Percentiles rank a stretch among this genome's conserved stretches.
These are phyloP conservation scores for Quercus lobata DNA, from an alignment of 331 rosid species.

Conservation along the genomic window DNA sequence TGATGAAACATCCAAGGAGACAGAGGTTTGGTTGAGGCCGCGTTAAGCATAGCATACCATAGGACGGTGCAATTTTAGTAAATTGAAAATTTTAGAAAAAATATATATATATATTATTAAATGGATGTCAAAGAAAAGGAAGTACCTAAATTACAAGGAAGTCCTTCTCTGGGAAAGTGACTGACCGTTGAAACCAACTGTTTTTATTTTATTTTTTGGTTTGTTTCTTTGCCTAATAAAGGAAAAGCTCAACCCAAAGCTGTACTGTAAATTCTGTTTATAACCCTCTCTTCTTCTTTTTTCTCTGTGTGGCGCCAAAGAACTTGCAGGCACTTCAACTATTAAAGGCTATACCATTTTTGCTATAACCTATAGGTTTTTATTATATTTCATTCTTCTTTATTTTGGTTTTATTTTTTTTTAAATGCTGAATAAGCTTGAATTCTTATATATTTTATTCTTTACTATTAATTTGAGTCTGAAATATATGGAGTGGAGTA, in stretches of 20 bases:
- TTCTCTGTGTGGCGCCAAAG: no score
- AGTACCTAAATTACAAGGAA: slow-evolving; percentile 27
- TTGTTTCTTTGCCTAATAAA: slow-evolving; percentile 26
- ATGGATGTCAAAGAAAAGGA: slow-evolving; percentile 5
- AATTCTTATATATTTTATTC: neutral
- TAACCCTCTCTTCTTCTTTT: neutral
- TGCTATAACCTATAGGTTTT: no score
- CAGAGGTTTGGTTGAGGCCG: neutral
- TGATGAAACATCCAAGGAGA: slow-evolving; percentile 18
- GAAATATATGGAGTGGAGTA: neutral
- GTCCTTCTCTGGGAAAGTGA: slow-evolving; percentile 18
- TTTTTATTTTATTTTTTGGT: neutral
- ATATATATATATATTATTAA: neutral
- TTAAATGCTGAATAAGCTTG: no score
- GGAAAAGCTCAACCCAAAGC: neutral
- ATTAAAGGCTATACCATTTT: no score
- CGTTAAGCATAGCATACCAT: no score
- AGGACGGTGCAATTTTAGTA: neutral
- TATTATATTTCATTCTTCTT: neutral
- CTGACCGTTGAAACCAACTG: slow-evolving; percentile 55
- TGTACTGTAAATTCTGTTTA: neutral
- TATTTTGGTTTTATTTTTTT: no score
- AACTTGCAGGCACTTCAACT: no score
- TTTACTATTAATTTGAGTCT: neutral
- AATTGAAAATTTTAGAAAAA: neutral